phyloP scores from a whole-genome alignment of 2,329 filamentous ascomycete genomes.

The Stromatinia cepivora region DNA sequence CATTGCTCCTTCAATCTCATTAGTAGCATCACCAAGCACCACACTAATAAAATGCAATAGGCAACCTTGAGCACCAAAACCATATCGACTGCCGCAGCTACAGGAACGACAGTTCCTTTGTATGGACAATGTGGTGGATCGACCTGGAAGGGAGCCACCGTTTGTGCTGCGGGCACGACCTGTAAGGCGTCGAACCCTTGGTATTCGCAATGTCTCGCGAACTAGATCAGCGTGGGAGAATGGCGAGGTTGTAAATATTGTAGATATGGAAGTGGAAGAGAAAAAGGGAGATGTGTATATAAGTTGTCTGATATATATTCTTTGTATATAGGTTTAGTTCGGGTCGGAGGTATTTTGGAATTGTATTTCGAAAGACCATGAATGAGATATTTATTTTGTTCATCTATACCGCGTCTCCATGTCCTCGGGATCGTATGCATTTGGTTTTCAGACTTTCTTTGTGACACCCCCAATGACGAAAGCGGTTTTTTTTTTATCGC shows the following conservation, averaged over 20 bases:
- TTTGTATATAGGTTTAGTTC: conserved; percentile 12
- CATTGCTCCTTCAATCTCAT: too few relatives aligned
- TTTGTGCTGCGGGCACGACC: conserved; percentile 7
- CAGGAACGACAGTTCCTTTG: neutral
- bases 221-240: neutral
- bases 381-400: neutral
- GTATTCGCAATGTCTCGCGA: conserved; percentile 23
- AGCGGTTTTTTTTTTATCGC: too few relatives aligned
- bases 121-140: conserved; percentile 23
- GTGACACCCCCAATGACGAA: too few relatives aligned
- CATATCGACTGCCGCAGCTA: neutral
- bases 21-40: too few relatives aligned
- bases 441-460: too few relatives aligned
- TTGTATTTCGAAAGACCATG: neutral
- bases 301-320: neutral
- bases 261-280: neutral
- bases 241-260: neutral
- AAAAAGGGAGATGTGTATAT: neutral
- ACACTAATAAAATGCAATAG: neutral
- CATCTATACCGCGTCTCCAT: neutral
- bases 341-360: neutral
- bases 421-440: too few relatives aligned
- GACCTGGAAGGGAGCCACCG: neutral
- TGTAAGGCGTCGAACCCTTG: conserved; percentile 5
- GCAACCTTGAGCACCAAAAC: neutral